Conservation (phyloP, 2,329 filamentous ascomycete species). For the Aspergillus caelatus region DNA sequence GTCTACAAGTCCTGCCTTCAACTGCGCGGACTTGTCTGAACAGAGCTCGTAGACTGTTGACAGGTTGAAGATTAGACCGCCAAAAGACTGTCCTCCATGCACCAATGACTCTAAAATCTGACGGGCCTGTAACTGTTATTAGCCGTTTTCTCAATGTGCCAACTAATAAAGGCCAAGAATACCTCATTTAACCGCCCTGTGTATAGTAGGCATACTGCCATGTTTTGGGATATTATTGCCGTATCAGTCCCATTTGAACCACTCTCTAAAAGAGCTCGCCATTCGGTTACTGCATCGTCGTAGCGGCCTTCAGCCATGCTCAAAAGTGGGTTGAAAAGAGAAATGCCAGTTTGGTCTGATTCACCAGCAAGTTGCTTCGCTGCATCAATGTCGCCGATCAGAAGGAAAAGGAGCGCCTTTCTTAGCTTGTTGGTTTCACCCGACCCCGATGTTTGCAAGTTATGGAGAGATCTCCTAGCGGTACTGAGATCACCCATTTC, state of each 20-base stretch:
- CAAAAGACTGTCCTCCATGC: conserved; percentile 66
- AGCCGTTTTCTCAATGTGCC: conserved; percentile 8
- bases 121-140: conserved; percentile 56
- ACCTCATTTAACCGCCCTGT: conserved; percentile 74
- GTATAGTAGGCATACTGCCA: conserved; percentile 83
- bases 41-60: conserved; percentile 90
- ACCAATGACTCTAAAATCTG: conserved; percentile 68
- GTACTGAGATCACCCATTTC: conserved; percentile 83
- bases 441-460: conserved; percentile 47
- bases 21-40: conserved; percentile 70
- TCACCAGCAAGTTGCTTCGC: conserved; percentile 60
- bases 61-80: conserved; percentile 84
- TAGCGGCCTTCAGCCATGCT: conserved; percentile 80
- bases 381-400: conserved; percentile 73
- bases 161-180: conserved; percentile 24
- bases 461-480: conserved; percentile 72
- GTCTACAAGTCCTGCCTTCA: conserved; percentile 74
- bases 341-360: conserved; percentile 42
- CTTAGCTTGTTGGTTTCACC: conserved; percentile 39
- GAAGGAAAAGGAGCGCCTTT: conserved; percentile 70
- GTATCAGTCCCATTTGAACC: conserved; percentile 52
- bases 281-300: conserved; percentile 62
- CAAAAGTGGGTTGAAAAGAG: conserved; percentile 62
- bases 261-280: conserved; percentile 57
- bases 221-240: conserved; percentile 77